phyloP scores from a whole-genome alignment of 768 basidiomycete genomes.

The Boletus speciosus region DNA sequence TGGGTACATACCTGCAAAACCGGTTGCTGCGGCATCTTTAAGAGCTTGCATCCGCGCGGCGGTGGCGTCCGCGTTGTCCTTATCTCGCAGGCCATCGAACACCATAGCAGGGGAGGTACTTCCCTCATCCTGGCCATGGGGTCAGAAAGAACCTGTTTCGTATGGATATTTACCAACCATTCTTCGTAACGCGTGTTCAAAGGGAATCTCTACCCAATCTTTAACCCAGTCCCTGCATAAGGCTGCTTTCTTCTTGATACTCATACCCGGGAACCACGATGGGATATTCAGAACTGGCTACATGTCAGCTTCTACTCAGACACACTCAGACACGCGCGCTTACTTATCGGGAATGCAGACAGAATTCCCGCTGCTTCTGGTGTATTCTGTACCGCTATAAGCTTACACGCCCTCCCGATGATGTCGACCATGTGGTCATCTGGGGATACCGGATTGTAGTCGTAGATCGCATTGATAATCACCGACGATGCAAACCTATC shows the following conservation, averaged over 20 bases:
- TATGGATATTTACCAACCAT: constrained; percentile 20
- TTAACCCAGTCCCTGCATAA: constrained; percentile 1
- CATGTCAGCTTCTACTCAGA: neutral
- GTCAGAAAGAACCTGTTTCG: neutral
- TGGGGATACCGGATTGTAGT: constrained; percentile 15
- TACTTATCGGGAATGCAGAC: constrained; percentile 14
- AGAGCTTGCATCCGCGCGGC: constrained; percentile 2
- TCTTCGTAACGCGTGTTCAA: constrained; percentile 23
- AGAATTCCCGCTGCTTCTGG: constrained; percentile 14
- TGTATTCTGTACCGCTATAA: neutral
- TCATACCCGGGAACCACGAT: constrained; percentile 18
- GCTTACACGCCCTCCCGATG: constrained; percentile 9
- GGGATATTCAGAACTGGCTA: constrained; percentile 14
- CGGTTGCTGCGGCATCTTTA: constrained; percentile 16
- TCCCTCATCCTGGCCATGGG: constrained; percentile 3
- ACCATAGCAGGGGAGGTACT: constrained; percentile 15
- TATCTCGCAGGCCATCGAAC: constrained; percentile 11
- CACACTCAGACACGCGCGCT: neutral
- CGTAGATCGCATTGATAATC: constrained; percentile 17
- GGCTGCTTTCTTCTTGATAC: constrained; percentile 11
- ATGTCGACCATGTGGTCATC: constrained; percentile 12
- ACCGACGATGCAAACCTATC: constrained; percentile 25
- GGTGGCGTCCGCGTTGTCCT: neutral
- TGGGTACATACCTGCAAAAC: constrained; percentile 6
- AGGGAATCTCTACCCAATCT: constrained; percentile 25